A percentile compares a stretch with the other conserved stretches of the same genome.
These are phyloP conservation scores for Penicillium coffeae DNA, from an alignment of 495 filamentous ascomycete genomes.

Conservation along the genomic window DNA sequence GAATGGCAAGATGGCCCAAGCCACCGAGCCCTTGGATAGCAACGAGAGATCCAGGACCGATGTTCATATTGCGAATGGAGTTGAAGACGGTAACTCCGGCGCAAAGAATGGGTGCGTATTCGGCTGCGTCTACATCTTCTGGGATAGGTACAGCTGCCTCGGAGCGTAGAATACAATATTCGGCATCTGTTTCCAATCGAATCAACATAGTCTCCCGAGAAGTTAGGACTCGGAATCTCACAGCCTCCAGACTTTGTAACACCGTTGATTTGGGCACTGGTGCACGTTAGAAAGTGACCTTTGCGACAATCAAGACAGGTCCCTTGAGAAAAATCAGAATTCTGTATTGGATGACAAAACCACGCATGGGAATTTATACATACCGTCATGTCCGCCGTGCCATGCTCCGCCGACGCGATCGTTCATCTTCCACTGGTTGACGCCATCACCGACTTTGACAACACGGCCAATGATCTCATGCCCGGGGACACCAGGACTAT, in stretches of 20 bases:
- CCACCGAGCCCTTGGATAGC: conserved; percentile 65
- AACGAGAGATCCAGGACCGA: conserved; percentile 54
- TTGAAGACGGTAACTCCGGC: conserved; percentile 74
- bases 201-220: not conserved
- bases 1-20: conserved; percentile 63
- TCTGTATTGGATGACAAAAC: too few relatives aligned
- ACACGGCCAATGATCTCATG: conserved; percentile 55
- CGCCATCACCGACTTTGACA: conserved; percentile 41
- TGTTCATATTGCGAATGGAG: conserved; percentile 57
- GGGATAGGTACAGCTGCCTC: conserved; percentile 65
- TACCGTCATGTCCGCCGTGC: conserved; percentile 52
- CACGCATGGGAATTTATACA: too few relatives aligned
- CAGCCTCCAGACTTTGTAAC: conserved; percentile 50
- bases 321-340: conserved; percentile 7
- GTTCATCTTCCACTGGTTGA: conserved; percentile 41
- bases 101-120: conserved; percentile 65
- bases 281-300: conserved; percentile 54
- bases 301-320: conserved; percentile 46
- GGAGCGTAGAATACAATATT: conserved; percentile 59
- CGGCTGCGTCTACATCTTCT: conserved; percentile 50
- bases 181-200: conserved; percentile 38
- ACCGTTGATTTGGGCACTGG: conserved; percentile 48
- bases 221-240: conserved; percentile 10
- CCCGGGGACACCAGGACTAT: conserved; percentile 46
- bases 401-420: conserved; percentile 52